Base-by-base conservation (phyloP, 78 protist species). In the Dictyostelium brefeldianum region DNA sequence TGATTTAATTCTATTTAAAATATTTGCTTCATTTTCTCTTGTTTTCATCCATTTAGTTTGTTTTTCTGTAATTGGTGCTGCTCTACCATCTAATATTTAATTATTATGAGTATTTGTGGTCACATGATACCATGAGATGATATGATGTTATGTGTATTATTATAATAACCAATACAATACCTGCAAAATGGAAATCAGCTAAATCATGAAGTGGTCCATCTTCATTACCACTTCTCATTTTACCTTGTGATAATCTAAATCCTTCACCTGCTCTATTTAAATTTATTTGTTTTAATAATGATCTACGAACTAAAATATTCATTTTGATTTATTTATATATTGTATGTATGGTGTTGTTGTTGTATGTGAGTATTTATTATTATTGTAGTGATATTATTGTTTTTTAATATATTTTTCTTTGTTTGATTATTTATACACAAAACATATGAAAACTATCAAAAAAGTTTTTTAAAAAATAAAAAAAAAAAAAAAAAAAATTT, bases 191-290 rank as follows among this genome's bases (percentile, higher is more conserved):
- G 77, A 87, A 87, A 77, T 87, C 93, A 50, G 83, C 64, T 65
- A 87, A 77, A 65, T 87, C 93, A 51, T 87, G 93, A 5, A 87
- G 59, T 64, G 93, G 93, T 50, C 93, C 93, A 27, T 74, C 93
- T 65, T 74, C 93, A 36, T 87, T 87, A 6, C 93, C 93, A 77
- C 93, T 87, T 87, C 93, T 87, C 51, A 36, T 36, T 62, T 17
- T 48, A 64, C 70, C 70, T 22, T 41, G 4, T 6, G 41, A 6
- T 3, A 77, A 20, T 87, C 93, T 87, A 64, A 9, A 78, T 14
- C 8, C 14, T 62, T 87, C 79, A 65, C 93, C 93, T 22, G 93
- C 93, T 87, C 93, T 87, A 11, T 25, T 75, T 67, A 67, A 31
- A 31, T 67, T 67, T 31, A 67, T 31, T 67, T 67, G 75, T 29